phyloP scores from a whole-genome alignment of 139 green algal species.

The Asterochloris erici region DNA sequence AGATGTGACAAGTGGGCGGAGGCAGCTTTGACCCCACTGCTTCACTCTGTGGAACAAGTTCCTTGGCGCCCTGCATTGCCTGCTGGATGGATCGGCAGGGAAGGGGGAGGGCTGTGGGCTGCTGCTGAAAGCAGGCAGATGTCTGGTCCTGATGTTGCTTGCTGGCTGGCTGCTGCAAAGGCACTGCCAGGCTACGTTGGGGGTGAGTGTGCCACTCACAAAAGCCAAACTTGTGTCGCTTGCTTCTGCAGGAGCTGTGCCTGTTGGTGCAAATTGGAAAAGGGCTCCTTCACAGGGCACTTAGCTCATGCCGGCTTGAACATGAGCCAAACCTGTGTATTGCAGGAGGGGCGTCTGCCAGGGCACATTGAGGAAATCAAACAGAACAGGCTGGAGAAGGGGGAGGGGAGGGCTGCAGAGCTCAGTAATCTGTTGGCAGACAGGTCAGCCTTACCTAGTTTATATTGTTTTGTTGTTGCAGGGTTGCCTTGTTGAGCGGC shows the following conservation, averaged over 20 bases:
- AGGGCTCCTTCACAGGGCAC: not conserved
- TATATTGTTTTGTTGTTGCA: not conserved
- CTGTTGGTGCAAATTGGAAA: not conserved
- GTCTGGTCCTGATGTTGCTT: too few species aligned
- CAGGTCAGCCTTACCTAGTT: not conserved
- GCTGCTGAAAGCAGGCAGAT: too few species aligned
- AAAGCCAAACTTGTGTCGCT: not conserved
- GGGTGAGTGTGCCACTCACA: not conserved
- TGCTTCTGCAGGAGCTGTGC: not conserved
- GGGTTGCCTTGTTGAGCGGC: not conserved
- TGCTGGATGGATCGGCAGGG: too few species aligned
- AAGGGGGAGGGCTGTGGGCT: too few species aligned
- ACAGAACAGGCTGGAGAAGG: not conserved
- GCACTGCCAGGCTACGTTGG: not conserved
- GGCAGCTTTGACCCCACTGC: too few species aligned
- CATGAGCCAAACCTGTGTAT: not conserved
- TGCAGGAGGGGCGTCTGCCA: conserved; percentile 22
- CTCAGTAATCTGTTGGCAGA: conserved; percentile 20
- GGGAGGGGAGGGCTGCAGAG: not conserved
- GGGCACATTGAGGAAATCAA: conserved; percentile 19
- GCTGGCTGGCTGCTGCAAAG: not conserved
- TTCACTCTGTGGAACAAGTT: too few species aligned
- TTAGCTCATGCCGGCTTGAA: not conserved
- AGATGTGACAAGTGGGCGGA: too few species aligned
- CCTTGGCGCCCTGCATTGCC: too few species aligned